phyloP scores from a whole-genome alignment of 78 protist genomes.

The Dictyostelium firmibasis region DNA sequence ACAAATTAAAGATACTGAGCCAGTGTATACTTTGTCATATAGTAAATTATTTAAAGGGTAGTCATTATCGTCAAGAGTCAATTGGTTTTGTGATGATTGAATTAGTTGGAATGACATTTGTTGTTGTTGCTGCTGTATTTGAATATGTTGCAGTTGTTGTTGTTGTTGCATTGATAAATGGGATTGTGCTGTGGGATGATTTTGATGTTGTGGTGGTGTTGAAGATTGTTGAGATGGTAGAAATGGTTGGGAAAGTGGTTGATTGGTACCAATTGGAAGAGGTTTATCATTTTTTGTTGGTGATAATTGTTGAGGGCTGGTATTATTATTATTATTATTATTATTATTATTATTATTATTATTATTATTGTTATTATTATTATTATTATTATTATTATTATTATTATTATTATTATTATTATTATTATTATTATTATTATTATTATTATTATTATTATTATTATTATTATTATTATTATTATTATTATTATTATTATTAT shows the following conservation, averaged over 20 bases:
- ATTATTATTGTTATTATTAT: neutral
- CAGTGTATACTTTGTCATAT: slow-evolving; percentile 10
- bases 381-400: neutral
- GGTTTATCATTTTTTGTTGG: neutral
- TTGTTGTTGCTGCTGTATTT: neutral
- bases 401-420: neutral
- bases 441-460: neutral
- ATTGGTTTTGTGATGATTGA: neutral
- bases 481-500: neutral
- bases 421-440: too few species aligned
- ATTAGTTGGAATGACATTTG: neutral
- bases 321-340: neutral
- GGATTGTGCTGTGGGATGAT: neutral
- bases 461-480: neutral
- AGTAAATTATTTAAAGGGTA: neutral
- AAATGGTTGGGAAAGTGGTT: neutral
- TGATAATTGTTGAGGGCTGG: neutral
- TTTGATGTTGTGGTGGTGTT: neutral
- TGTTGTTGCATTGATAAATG: neutral
- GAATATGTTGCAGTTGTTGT: neutral
- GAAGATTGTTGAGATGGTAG: neutral
- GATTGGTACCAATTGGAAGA: neutral
- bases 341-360: neutral
- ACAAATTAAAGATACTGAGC: neutral
- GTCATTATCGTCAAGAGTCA: neutral